Conservation (phyloP, 257 asterid genomes). For the Ajuga chamaepitys region DNA sequence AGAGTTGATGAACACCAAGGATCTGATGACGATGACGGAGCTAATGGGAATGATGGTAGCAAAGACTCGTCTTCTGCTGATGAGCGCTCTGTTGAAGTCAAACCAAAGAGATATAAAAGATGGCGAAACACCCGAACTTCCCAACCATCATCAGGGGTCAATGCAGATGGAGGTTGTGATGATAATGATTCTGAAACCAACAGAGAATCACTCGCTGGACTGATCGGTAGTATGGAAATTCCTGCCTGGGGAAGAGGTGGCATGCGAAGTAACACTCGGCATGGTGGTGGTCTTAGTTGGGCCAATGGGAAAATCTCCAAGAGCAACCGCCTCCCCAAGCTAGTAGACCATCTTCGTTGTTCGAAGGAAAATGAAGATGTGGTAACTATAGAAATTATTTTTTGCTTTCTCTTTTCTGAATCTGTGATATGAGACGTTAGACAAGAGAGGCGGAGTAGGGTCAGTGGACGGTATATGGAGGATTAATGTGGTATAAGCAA, state of each 20-base stretch:
- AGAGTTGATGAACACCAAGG: constrained; percentile 41
- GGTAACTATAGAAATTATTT: constrained; percentile 32
- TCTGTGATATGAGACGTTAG: background rate
- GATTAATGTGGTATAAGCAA: background rate
- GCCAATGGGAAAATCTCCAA: constrained; percentile 41
- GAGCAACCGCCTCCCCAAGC: constrained; percentile 51
- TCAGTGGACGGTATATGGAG: background rate
- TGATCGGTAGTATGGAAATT: constrained; percentile 44
- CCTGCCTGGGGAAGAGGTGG: constrained; percentile 94
- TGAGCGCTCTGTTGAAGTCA: constrained; percentile 54
- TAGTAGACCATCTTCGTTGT: constrained; percentile 48
- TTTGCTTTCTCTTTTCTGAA: background rate
- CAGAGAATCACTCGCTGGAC: constrained; percentile 41
- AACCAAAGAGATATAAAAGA: constrained; percentile 51
- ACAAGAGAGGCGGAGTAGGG: constrained; percentile 9
- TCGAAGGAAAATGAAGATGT: constrained; percentile 45
- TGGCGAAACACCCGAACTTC: constrained; percentile 44
- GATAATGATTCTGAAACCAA: constrained; percentile 49
- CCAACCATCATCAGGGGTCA: constrained; percentile 49
- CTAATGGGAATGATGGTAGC: constrained; percentile 48
- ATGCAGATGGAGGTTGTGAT: constrained; percentile 43
- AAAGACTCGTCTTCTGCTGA: constrained; percentile 81
- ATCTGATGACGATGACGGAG: constrained; percentile 78
- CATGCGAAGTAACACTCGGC: constrained; percentile 62
- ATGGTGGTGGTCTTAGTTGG: constrained; percentile 51